Conservation (phyloP, 2,329 filamentous ascomycete species). For the Cladophialophora exuberans region DNA sequence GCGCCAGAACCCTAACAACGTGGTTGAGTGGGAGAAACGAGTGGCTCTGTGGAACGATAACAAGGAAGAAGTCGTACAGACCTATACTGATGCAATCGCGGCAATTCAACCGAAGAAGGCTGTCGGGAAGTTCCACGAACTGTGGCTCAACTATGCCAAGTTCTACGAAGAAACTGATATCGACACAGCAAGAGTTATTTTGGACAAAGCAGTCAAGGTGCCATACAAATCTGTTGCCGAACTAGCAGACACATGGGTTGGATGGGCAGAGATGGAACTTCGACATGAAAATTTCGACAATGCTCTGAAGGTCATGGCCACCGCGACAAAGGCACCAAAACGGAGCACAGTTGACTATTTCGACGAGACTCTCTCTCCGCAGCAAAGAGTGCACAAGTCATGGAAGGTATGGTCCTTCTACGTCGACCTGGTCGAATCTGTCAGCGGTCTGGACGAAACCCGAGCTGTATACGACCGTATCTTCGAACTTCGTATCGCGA, state of each 20-base stretch:
- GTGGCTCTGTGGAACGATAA: conserved; percentile 96
- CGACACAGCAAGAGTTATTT: conserved; percentile 82
- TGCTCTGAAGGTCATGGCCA: conserved; percentile 93
- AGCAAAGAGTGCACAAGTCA: conserved; percentile 96
- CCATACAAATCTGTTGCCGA: conserved; percentile 98
- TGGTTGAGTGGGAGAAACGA: conserved; percentile 95
- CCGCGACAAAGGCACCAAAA: conserved; percentile 95
- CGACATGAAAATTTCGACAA: conserved; percentile 95
- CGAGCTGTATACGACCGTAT: conserved; percentile 95
- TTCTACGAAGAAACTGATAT: conserved; percentile 92
- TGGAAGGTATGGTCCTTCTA: conserved; percentile 99
- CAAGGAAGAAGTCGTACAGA: conserved; percentile 85
- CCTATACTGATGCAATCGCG: conserved; percentile 91
- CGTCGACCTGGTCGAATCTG: conserved; percentile 94
- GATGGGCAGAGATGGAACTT: conserved; percentile 98
- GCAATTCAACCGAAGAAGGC: conserved; percentile 94
- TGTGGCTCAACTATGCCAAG: conserved; percentile 96
- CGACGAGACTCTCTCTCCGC: conserved; percentile 88
- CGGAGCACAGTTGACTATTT: conserved; percentile 99
- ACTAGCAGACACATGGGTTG: conserved; percentile 96
- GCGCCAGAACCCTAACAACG: conserved; percentile 94
- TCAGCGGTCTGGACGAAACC: conserved; percentile 87
- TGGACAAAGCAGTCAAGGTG: conserved; percentile 97
- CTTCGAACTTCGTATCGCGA: conserved; percentile 96
- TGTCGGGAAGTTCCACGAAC: conserved; percentile 86